These are phyloP conservation scores for Termitomyces sp. DNA, from an alignment of 768 basidiomycete species.

Conservation along the genomic window DNA sequence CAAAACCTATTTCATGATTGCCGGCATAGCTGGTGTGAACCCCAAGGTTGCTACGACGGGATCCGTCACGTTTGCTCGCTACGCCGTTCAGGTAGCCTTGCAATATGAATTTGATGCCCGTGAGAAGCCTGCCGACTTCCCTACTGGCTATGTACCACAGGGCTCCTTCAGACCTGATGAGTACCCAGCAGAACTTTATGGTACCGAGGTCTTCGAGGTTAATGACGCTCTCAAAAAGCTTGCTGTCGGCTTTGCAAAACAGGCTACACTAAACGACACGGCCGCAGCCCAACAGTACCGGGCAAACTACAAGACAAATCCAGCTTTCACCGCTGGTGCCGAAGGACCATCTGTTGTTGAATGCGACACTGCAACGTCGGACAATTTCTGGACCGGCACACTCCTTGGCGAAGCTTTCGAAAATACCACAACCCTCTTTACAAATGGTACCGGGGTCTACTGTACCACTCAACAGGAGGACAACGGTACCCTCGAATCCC, in stretches of 20 bases:
- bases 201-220: conserved; percentile 10
- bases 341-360: conserved; percentile 4
- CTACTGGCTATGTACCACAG: conserved; percentile 8
- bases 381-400: conserved; percentile 5
- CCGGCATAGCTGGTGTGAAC: conserved; percentile 6
- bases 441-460: conserved; percentile 7
- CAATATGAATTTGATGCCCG: conserved; percentile 10
- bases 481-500: conserved; percentile 8
- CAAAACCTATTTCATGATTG: conserved; percentile 7
- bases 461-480: conserved; percentile 10
- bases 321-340: conserved; percentile 1
- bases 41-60: conserved; percentile 6
- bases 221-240: conserved; percentile 5
- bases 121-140: conserved; percentile 5
- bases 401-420: conserved; percentile 9
- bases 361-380: conserved; percentile 6
- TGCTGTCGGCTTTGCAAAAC: conserved; percentile 4
- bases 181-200: conserved; percentile 7
- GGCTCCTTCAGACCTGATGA: conserved; percentile 4
- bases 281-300: conserved; percentile 1
- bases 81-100: conserved; percentile 6
- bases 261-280: conserved; percentile 6
- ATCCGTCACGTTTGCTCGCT: conserved; percentile 9
- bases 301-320: background rate
- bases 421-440: conserved; percentile 6